These are phyloP conservation scores for Hippophae gyantsensis DNA, from an alignment of 306 rosid species.

Conservation along the genomic window DNA sequence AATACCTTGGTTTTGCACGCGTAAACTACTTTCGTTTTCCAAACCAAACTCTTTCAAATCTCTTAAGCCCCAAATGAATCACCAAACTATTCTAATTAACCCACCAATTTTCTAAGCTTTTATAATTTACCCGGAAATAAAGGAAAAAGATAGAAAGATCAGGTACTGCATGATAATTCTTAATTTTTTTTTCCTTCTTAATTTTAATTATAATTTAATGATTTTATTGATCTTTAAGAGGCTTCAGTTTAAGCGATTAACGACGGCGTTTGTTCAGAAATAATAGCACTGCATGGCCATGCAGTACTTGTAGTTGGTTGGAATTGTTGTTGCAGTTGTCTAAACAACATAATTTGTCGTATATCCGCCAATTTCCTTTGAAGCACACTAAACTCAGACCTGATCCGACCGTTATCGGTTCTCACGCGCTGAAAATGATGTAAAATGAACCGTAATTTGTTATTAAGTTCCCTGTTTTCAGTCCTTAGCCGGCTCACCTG, in stretches of 20 bases:
- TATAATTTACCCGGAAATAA: slow-evolving; percentile 10
- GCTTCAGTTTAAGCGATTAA: slow-evolving; percentile 21
- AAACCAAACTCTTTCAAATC: slow-evolving; percentile 28
- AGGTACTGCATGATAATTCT: slow-evolving; percentile 5
- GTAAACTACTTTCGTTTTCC: slow-evolving; percentile 23
- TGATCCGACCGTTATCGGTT: slow-evolving; percentile 53
- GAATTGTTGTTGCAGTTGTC: slow-evolving; percentile 39
- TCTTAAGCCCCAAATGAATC: not conserved
- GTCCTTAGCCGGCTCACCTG: slow-evolving; percentile 50
- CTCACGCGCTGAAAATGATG: slow-evolving; percentile 29
- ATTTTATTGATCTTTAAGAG: slow-evolving; percentile 13
- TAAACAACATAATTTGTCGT: slow-evolving; percentile 42
- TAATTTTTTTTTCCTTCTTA: slow-evolving; percentile 9
- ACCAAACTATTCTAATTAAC: slow-evolving; percentile 22
- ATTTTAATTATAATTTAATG: slow-evolving; percentile 19
- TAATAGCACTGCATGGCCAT: slow-evolving; percentile 50
- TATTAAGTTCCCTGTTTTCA: slow-evolving; percentile 62
- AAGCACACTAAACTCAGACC: slow-evolving; percentile 42
- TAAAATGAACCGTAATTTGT: slow-evolving; percentile 35
- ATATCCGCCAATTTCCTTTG: slow-evolving; percentile 37
- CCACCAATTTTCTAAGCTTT: slow-evolving; percentile 31
- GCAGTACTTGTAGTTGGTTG: slow-evolving; percentile 21
- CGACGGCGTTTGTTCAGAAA: slow-evolving; percentile 32
- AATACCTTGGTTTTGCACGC: slow-evolving; percentile 22
- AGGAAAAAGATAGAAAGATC: not conserved